Base-by-base conservation (phyloP, 2,329 filamentous ascomycete genomes). In the Pleurostoma richardsiae region DNA sequence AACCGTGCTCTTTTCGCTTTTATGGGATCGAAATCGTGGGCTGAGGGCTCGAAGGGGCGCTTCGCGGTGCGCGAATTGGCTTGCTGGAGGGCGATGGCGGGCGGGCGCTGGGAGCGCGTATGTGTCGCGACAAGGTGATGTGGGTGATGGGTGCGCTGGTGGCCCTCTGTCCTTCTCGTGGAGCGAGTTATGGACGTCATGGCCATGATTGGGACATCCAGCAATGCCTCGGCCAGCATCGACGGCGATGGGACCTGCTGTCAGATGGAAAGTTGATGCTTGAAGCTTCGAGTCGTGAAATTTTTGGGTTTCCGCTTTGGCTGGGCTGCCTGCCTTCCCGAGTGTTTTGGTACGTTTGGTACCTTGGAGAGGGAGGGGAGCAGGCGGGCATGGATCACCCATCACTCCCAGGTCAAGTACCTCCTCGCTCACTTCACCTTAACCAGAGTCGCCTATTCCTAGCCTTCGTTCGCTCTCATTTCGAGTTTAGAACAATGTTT, bases 181-280 rank as follows among this genome's bases (percentile, higher is more conserved):
- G 50, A 52, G 50, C 50, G 50, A 50, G 50, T 52, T 45, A 47
- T 52, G 41, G 50, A 49, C 45, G 50, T 52, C 50, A 52, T 52
- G 49, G 50, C 50, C 50, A 52, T 52, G 41, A 39, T 43, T 47
- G 45, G 43, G 42, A 44, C 39, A 44, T 29, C 43, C 48, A 36
- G 42, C 44, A 47, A 52, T 52, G 48, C 31, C 44, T 47, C 39
- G 48, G 29, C 36, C 43, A 40, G 33, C 38, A 45, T 36, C 33
- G n/a, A n/a, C 8, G 33, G n/a, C n/a, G 33, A 8, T 36, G 33
- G n/a, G 8, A 8, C 33, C n/a, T 8, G 33, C n/a, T 8, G 33
- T 36, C n/a, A 8, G 33, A 36, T 47, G 49, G 49, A 28, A 30
- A 40, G 42, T 29, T 41, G 47, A 45, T 51, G 44, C 39, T 40